Base-by-base conservation (phyloP, 495 filamentous ascomycete species). In the Aspergillus funiculosus region DNA sequence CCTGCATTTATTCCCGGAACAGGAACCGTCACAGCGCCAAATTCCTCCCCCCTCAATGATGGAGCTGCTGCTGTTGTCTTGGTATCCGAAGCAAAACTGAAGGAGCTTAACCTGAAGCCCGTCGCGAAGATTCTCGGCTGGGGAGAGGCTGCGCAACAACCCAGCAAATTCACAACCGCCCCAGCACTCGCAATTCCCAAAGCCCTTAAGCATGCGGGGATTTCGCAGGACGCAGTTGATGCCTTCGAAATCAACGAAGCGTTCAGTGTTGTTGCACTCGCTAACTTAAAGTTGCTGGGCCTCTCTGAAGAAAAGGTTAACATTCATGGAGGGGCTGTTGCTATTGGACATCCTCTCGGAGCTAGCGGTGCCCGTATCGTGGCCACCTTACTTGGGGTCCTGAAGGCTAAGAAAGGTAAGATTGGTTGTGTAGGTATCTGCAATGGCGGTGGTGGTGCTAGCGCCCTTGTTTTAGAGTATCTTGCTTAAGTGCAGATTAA, bases 201-300 rank as follows among this genome's bases (percentile, higher is more conserved):
- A 75, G 92, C 92, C 10, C 78, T 97, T 51, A 85, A 86, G 74
- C 90, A 98, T 66, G 92, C 92, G 26, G 81, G 82, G 46, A 66
- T 96, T 38, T 75, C 80, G 25, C 77, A 81, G 53, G 74, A 83
- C 32, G 70, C 82, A 28, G 77, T 98, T 39, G 91, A 96, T 57
- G 91, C 82, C 52, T 97, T 91, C 58, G 92, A 98, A 76, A 95
- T 98, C 75, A 98, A 98, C 68, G 92, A 98, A 72, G 92, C 92
- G 5, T 98, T 98, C 76, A 89, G 85, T 31, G 92, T 98, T 18
- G 92, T 98, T 34, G 90, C 92, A 11, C 72, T 97, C 36, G 91
- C 92, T 46, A 98, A 98, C 69, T 77, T 94, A 70, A 95, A 96
- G 75, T 59, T 97, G 28, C 81, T 98, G 22, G 72, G 70, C 39